Base-by-base conservation (phyloP, 2,329 filamentous ascomycete genomes). In the Fusarium stilboides region DNA sequence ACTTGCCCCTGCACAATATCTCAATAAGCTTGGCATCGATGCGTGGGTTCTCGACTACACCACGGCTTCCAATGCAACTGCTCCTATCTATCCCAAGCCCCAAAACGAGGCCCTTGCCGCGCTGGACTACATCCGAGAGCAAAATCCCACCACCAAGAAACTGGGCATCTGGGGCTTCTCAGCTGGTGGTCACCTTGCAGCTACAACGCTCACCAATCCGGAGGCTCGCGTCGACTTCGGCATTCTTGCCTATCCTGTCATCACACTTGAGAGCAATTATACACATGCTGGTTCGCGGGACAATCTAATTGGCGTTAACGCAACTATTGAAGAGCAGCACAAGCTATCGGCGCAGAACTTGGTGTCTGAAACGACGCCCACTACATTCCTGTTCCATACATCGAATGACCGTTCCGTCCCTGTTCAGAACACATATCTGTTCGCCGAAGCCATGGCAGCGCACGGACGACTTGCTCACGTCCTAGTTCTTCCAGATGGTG, bases 1-100 rank as follows among this genome's bases (percentile, higher is more conserved):
- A 4, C 33, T 44, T 8, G 44, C 50, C 4, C 59, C 68, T 17
- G 58, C 68, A 20, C 14, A 53, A 3, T 68, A 54, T 36, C 68
- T 70, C 37, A 70, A 61, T 9, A 43, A 56, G 4, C 62, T 68
- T 42, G 67, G 67, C 5, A 68, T 70, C 19, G 68, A 70, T 39
- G 68, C 68, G 1, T 70, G 68, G 68, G 63, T 70, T 12, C 59
- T 70, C 1, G 59, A 64, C 5, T 70, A 70, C 24, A 68, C 68
- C 0, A 70, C 67, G 2, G 43, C 63, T 1, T 46, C 40, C 5
- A 68, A 54, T 13, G 66, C 57, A 24, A 43, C 68, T 0, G 50
- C 67, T 1, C 68, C 68, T 3, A 31, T 70, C 3, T 70, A 58
- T 19, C 68, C 68, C 0, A 70, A 51, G 2, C 68, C 68, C 2